These are phyloP conservation scores for Cercospora sp. DNA, from an alignment of 2,329 filamentous ascomycete genomes.

Conservation along the genomic window DNA sequence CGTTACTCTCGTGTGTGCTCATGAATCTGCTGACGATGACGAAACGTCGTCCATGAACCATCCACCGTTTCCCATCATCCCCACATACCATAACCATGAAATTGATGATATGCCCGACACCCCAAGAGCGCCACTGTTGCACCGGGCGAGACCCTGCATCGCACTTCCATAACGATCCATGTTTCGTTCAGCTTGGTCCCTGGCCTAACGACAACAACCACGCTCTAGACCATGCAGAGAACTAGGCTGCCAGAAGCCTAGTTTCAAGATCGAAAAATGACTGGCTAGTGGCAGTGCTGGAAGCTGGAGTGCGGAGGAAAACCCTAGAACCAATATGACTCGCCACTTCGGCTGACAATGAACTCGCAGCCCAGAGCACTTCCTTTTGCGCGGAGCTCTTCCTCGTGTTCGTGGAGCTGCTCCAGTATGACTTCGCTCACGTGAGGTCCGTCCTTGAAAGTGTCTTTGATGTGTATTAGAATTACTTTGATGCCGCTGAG, in stretches of 20 bases:
- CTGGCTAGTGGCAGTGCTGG: not conserved
- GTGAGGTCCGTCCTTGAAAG: constrained; percentile 67
- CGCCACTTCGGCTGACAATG: constrained; percentile 66
- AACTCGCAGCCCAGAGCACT: constrained; percentile 76
- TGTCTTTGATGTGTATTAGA: constrained; percentile 88
- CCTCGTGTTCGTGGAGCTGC: constrained; percentile 67
- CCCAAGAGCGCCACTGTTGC: not conserved
- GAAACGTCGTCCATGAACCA: not conserved
- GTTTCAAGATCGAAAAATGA: not conserved
- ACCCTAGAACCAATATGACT: constrained; percentile 53
- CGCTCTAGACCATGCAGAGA: not conserved
- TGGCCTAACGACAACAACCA: not conserved
- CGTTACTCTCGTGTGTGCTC: not conserved
- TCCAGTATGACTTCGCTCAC: constrained; percentile 66
- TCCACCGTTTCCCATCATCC: not conserved
- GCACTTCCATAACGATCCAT: not conserved
- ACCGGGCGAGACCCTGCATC: not conserved
- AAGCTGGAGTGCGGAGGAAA: not conserved
- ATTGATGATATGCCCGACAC: not conserved
- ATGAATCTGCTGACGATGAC: not conserved
- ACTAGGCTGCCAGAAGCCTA: not conserved
- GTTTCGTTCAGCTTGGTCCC: not conserved
- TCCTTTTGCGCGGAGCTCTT: constrained; percentile 46
- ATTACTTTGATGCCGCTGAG: constrained; percentile 76
- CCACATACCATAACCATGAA: not conserved